Percentiles rank a stretch among this genome's conserved stretches.
Conservation (phyloP, 78 protist species). For the Dictyostelium firmibasis region DNA sequence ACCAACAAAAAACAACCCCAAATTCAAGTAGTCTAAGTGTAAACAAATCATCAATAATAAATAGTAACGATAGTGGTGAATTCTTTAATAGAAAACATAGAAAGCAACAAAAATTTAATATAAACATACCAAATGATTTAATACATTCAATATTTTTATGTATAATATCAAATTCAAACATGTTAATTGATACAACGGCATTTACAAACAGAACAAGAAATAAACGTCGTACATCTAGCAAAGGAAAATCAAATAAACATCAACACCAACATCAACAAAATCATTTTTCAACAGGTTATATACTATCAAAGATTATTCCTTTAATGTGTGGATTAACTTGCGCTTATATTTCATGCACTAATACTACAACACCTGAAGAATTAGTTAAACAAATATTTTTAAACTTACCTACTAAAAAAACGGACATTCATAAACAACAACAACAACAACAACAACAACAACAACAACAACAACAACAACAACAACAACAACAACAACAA, state of each 20-base stretch:
- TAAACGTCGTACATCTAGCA: not conserved
- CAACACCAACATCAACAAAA: slow-evolving; percentile 1
- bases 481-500: not conserved
- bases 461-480: not conserved
- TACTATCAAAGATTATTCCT: slow-evolving; percentile 26
- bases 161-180: slow-evolving; percentile 54
- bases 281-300: slow-evolving; percentile 10
- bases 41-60: not conserved
- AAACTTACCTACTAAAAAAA: slow-evolving; percentile 2
- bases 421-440: not conserved
- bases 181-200: slow-evolving; percentile 58
- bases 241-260: not conserved
- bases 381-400: slow-evolving; percentile 54
- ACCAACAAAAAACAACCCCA: not conserved
- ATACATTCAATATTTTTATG: slow-evolving; percentile 45
- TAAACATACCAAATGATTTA: slow-evolving; percentile 42
- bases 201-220: not conserved
- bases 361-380: slow-evolving; percentile 56
- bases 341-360: slow-evolving; percentile 37
- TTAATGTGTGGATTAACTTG: slow-evolving; percentile 59
- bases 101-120: not conserved
- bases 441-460: not conserved
- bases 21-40: not conserved
- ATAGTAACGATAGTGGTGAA: not conserved
- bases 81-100: not conserved